phyloP scores from a whole-genome alignment of 306 rosid species.

The Elaeagnus macrophylla region DNA sequence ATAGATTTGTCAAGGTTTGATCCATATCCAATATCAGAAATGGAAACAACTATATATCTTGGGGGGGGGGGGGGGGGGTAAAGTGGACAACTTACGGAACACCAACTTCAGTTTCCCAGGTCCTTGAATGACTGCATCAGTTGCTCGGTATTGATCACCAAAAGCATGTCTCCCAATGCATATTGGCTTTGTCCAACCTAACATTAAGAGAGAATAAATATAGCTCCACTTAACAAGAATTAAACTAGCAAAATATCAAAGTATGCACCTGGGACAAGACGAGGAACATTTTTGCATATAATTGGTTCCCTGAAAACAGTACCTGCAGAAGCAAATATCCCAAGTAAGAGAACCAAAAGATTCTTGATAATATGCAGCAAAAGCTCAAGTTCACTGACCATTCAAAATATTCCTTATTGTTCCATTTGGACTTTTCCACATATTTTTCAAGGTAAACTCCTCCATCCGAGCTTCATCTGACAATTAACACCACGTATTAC shows the following conservation, averaged over 20 bases:
- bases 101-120: conserved; percentile 79
- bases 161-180: conserved; percentile 99
- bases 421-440: conserved; percentile 99
- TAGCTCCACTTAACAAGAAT: not conserved
- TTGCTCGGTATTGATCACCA: conserved; percentile 92
- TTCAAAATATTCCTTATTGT: conserved; percentile 94
- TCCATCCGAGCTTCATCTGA: conserved; percentile 86
- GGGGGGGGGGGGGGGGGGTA: too few relatives aligned
- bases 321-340: conserved; percentile 54
- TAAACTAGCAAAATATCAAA: conserved; percentile 6
- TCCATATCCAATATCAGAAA: not conserved
- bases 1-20: not conserved
- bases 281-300: conserved; percentile 88
- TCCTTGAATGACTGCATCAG: conserved; percentile 86
- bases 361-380: conserved; percentile 11
- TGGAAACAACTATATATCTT: too few relatives aligned
- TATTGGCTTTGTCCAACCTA: conserved; percentile 93
- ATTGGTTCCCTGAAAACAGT: conserved; percentile 98
- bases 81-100: conserved; percentile 86
- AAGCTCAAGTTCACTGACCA: conserved; percentile 37
- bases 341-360: conserved; percentile 10
- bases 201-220: conserved; percentile 16
- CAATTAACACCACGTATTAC: conserved; percentile 23
- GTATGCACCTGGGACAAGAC: conserved; percentile 87
- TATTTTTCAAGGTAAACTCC: conserved; percentile 77